Base-by-base conservation (phyloP, 1,284 basidiomycete species). In the Boletus mariae region DNA sequence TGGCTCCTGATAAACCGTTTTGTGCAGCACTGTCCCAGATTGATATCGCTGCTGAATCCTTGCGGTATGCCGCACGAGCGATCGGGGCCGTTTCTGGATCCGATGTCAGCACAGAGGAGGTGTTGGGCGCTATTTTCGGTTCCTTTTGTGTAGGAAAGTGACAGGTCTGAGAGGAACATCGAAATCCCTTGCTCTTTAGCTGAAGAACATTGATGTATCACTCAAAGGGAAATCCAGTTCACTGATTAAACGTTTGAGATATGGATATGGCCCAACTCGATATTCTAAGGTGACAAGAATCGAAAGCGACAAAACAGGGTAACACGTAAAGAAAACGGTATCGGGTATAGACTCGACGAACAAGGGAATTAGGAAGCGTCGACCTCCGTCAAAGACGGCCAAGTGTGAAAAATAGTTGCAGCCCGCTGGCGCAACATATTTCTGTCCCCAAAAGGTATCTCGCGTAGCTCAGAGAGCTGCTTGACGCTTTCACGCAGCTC, bases 111-210 rank as follows among this genome's bases (percentile, higher is more conserved):
- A 64, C 65, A 37, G 87, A 95, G 62, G 89, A 94, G 56, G 77
- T 94, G 8, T 69, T 95, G 20, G 92, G 93, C 55, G 80, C 80
- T 34, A 79, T 95, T 34, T 95, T 95, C 66, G 75, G 78, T 32
- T 86, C 89, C 51, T 94, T 94, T 68, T 94, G 91, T 65, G 91
- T 94, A 53, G 92, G 92, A 31, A 92, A 92, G 71, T 91, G 48
- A 28, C 28, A 28, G 7, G 29, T 20, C 20, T 20, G 20, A 20
- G 20, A 20, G 20, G 20, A 66, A 11, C 2, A 15, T 35, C 34
- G 7, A 12, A n/a, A 15, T 48, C 6, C 13, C 15, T 35, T n/a
- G 9, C 23, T 44, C n/a, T 25, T 35, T 41, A 34, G 20, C 34
- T 12, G 6, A 32, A 29, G n/a, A 45, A 49, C 31, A 4, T 23